Evolutionary conservation across 495 filamentous ascomycete species (phyloP).

Genomic region (Penicillium nucicola): DNA sequence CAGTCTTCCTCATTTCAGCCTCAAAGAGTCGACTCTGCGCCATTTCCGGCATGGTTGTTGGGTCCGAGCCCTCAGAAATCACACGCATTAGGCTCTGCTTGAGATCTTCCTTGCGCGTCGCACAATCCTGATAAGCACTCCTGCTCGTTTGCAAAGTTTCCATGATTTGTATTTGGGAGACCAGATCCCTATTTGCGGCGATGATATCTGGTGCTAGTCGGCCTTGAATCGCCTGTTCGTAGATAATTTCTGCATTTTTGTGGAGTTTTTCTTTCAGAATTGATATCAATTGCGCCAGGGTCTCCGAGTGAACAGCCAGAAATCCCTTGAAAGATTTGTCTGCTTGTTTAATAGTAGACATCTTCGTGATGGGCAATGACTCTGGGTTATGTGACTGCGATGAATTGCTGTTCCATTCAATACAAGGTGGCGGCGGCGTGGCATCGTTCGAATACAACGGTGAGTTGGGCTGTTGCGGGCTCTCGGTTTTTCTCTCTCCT

Average conservation of each 20-base stretch:
- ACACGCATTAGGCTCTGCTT: conserved; percentile 31
- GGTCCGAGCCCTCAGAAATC: conserved; percentile 32
- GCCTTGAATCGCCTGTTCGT: conserved; percentile 36
- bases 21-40: conserved; percentile 30
- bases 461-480: background rate
- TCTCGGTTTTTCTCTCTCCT: conserved; percentile 3
- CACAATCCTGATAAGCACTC: conserved; percentile 15
- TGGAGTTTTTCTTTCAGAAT: conserved; percentile 23
- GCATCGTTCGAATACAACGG: conserved; percentile 1
- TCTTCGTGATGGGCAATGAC: conserved; percentile 1
- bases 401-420: background rate
- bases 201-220: conserved; percentile 32
- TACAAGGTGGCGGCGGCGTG: conserved; percentile 3
- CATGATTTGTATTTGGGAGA: conserved; percentile 32
- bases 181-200: conserved; percentile 30
- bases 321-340: conserved; percentile 28
- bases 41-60: conserved; percentile 31
- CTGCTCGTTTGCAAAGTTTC: conserved; percentile 28
- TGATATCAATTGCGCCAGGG: conserved; percentile 18
- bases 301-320: conserved; percentile 17
- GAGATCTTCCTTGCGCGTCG: conserved; percentile 25
- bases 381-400: background rate
- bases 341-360: conserved; percentile 17
- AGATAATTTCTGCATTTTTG: conserved; percentile 35
- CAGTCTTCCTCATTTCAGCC: conserved; percentile 30